phyloP scores from a whole-genome alignment of 75 land plant species.

The Picea glauca region DNA sequence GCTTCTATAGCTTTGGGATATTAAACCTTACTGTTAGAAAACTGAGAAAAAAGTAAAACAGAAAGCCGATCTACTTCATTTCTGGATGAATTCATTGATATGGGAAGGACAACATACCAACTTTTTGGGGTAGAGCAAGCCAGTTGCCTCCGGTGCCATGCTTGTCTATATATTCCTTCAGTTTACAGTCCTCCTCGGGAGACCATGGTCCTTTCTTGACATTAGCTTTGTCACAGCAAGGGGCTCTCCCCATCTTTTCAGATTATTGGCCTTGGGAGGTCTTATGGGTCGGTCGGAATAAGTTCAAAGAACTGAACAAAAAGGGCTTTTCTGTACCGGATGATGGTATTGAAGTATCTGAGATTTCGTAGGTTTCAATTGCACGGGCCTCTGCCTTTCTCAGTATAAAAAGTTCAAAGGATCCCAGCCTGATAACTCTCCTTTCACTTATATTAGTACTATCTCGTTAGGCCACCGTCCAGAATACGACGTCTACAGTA shows the following conservation, averaged over 20 bases:
- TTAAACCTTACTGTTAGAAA: background rate
- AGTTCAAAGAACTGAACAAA: no score
- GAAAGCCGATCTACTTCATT: background rate
- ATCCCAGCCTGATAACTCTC: background rate
- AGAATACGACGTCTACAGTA: background rate
- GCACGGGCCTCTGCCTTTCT: background rate
- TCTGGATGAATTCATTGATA: background rate
- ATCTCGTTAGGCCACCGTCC: background rate
- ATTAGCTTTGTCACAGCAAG: conserved; percentile 65
- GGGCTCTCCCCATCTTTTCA: conserved; percentile 42
- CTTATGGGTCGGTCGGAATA: background rate
- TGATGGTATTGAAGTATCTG: background rate
- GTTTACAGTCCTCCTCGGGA: conserved; percentile 56
- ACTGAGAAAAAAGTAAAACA: background rate
- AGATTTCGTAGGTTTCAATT: background rate
- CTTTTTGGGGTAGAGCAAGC: conserved; percentile 41
- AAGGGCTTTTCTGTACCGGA: no score
- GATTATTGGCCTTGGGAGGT: background rate
- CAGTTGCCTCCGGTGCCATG: conserved; percentile 72
- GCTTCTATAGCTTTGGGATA: background rate
- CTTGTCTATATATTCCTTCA: conserved; percentile 55
- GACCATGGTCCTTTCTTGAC: conserved; percentile 75
- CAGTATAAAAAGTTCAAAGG: background rate
- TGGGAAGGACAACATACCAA: conserved; percentile 11
- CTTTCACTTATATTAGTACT: background rate